These are phyloP conservation scores for Galerina sulciceps DNA, from an alignment of 768 basidiomycete species.

Conservation along the genomic window DNA sequence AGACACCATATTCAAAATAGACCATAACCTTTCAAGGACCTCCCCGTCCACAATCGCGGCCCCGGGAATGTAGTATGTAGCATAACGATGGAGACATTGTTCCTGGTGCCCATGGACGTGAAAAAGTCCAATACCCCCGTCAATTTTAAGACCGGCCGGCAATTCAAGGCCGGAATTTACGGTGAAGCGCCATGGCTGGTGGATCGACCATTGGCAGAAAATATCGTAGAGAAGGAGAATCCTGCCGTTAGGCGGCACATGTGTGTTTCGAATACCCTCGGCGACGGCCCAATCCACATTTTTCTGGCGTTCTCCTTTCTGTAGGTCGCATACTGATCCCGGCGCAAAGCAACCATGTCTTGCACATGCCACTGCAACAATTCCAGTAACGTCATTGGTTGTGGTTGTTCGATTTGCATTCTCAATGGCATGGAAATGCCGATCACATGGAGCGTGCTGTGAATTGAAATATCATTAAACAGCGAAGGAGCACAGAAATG, in stretches of 20 bases:
- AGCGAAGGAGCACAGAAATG: too few relatives aligned
- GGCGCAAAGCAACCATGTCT: conserved; percentile 2
- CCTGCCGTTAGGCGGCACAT: background rate
- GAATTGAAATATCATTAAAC: too few relatives aligned
- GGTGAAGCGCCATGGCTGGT: background rate
- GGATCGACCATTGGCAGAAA: background rate
- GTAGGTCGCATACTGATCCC: background rate
- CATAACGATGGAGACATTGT: background rate
- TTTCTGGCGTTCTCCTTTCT: conserved; percentile 1
- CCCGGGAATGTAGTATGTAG: too few relatives aligned
- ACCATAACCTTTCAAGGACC: too few relatives aligned
- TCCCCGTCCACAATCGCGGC: too few relatives aligned
- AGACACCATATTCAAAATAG: too few relatives aligned
- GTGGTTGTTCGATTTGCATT: background rate
- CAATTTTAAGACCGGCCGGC: background rate
- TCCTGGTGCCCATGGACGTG: background rate
- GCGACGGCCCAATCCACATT: background rate
- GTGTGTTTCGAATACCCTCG: background rate
- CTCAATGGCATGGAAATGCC: background rate
- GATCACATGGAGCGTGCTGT: background rate
- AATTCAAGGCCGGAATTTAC: background rate
- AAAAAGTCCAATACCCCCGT: background rate
- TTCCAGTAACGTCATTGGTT: background rate
- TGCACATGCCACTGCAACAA: background rate
- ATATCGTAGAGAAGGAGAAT: background rate